Percentiles rank a stretch among this genome's conserved stretches.
These are phyloP conservation scores for Chromosphaera perkinsii DNA, from an alignment of 208 protist species.

Conservation along the genomic window DNA sequence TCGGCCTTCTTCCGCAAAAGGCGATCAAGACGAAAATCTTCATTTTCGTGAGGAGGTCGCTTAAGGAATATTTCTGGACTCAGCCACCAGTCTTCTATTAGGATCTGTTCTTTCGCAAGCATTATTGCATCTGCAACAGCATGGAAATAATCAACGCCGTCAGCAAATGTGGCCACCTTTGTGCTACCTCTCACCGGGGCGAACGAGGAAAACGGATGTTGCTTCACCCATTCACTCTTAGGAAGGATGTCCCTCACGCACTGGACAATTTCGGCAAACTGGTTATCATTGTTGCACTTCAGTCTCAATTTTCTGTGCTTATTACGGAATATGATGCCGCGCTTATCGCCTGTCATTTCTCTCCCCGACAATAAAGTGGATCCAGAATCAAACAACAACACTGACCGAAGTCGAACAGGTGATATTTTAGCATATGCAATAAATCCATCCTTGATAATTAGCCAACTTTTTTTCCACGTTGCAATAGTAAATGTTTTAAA, in stretches of 20 bases:
- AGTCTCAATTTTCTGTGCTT: constrained; percentile 9
- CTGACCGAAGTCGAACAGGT: not conserved
- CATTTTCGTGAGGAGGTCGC: constrained; percentile 13
- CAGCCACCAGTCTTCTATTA: constrained; percentile 47
- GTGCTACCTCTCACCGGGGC: constrained; percentile 5
- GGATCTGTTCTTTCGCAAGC: constrained; percentile 21
- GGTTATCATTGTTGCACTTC: not conserved
- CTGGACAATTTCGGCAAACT: not conserved
- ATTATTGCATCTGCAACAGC: constrained; percentile 19
- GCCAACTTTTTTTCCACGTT: constrained; percentile 3
- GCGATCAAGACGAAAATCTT: constrained; percentile 14
- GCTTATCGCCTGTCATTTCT: not conserved
- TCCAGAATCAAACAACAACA: constrained; percentile 20
- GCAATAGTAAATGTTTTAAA: not conserved
- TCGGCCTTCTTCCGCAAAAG: constrained; percentile 3
- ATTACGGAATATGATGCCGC: constrained; percentile 17
- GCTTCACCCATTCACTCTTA: not conserved
- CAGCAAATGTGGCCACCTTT: constrained; percentile 11
- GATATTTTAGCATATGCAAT: not conserved
- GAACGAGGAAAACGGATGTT: constrained; percentile 2
- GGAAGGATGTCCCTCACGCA: not conserved
- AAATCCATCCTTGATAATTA: constrained; percentile 18
- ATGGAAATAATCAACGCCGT: constrained; percentile 30
- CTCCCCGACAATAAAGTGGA: not conserved
- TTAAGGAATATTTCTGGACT: constrained; percentile 29